Evolutionary conservation across 495 filamentous ascomycete genomes (phyloP), one percentile per base, ranked within the genome.

Genomic region (Penicillium cataractarum): DNA sequence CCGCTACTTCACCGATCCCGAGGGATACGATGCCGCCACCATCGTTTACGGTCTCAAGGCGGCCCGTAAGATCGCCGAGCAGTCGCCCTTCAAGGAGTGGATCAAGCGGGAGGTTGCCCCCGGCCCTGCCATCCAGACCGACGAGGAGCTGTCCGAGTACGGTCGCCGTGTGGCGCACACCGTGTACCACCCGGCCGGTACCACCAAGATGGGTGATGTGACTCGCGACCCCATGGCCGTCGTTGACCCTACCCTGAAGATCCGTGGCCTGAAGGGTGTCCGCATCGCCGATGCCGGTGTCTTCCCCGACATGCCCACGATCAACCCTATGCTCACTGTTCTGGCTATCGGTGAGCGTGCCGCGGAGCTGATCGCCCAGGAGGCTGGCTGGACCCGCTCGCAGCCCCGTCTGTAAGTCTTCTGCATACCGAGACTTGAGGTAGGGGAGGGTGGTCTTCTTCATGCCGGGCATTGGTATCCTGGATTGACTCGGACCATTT

Each of bases 101-200:
- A 83, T 94, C 68, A 89, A 89, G 77, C 85, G 83, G 26, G 91
- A 94, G 79, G 85, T 92, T 51, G 90, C 90, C 0, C 91, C 91
- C 0, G 90, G 91, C 9, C 88, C 87, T 15, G 74, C 82, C 22
- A 68, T 91, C 15, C 82, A 86, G 64, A 85, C 84, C 3, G 89
- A 94, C 63, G 87, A 90, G 66, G 89, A 84, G 50, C 80, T 94
- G 13, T 86, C 81, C 62, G 86, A 91, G 78, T 93, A 93, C 71
- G 90, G 85, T 31, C 81, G 91, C 33, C 83, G 82, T 31, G 90
- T 86, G 3, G 90, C 91, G 15, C 90, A 93, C 71, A 95, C 91
- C 1, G 91, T 95, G 6, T 95, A 95, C 72, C 91, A 95, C 72
- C 91, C 91, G 0, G 89, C 89, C 32, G 91, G 91, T 55, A 95